Evolutionary conservation across 2,329 filamentous ascomycete species (phyloP).

Genomic region (Neofusicoccum sp.): DNA sequence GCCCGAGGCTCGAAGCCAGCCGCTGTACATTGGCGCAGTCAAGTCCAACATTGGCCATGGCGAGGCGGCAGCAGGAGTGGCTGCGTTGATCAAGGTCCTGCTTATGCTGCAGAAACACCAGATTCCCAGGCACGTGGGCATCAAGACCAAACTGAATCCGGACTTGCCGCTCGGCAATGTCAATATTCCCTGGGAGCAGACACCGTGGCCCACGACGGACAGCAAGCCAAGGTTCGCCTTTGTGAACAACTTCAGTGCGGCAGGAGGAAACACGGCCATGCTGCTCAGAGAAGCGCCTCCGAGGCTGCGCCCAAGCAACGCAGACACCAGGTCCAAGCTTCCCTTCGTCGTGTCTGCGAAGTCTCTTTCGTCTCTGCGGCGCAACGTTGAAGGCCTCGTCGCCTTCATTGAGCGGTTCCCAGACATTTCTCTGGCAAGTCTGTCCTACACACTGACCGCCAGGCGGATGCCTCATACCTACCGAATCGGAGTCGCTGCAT

Average conservation of each 20-base stretch:
- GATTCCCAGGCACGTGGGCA: conserved; percentile 63
- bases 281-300: conserved; percentile 25
- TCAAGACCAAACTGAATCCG: conserved; percentile 63
- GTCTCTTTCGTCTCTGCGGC: conserved; percentile 18
- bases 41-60: conserved; percentile 38
- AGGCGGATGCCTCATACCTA: conserved; percentile 26
- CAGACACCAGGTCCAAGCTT: too few species aligned
- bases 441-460: conserved; percentile 31
- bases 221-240: conserved; percentile 20
- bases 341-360: conserved; percentile 25
- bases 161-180: conserved; percentile 59
- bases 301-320: too few species aligned
- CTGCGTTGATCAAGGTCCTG: conserved; percentile 34
- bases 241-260: conserved; percentile 40
- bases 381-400: conserved; percentile 21
- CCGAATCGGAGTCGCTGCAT: conserved; percentile 16
- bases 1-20: conserved; percentile 9
- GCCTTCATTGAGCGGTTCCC: conserved; percentile 20
- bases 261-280: conserved; percentile 37
- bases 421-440: conserved; percentile 14
- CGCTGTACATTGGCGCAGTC: conserved; percentile 29
- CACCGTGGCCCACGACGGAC: conserved; percentile 30
- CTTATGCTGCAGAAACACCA: conserved; percentile 32
- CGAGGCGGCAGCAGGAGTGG: conserved; percentile 34
- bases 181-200: conserved; percentile 56